Evolutionary conservation across 768 basidiomycete species (phyloP), one percentile per base, ranked within the genome.

Genomic region (Botryobasidium botryosum): DNA sequence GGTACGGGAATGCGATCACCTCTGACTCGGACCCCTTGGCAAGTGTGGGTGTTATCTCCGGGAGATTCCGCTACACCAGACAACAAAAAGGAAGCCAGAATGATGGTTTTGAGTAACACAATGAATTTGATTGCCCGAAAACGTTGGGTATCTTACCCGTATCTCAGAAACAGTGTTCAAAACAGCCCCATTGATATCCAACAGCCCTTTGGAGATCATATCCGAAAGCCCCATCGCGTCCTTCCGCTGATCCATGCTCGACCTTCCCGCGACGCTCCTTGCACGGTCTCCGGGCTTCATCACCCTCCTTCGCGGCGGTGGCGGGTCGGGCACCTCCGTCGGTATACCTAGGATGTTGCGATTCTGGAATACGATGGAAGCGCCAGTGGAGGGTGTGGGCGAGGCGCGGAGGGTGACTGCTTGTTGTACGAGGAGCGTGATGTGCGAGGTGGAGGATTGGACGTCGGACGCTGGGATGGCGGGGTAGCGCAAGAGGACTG

Each of bases 401-500:
- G 81, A 70, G 61, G 79, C 71, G 49, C 81, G 77, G 12, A 96
- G 61, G 8, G 75, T 72, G 33, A 84, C 56, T 0, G 92, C 92
- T 60, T 99, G 94, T 26, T 75, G 72, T 13, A 97, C 59, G 17
- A 99, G 70, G 28, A 92, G 66, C 36, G 67, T 66, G 18, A 75
- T 66, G 48, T 78, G 81, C 63, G 57, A 55, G 17, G 54, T 52
- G 18, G 56, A 47, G 29, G 63, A 50, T n/a, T 8, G 57, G 50
- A 35, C 48, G 48, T 46, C 59, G 44, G 29, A 46, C 23, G 55
- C 43, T 1, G 68, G 61, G 10, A 69, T 68, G 3, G 74, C 60
- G 12, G 92, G 87, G 61, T 96, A 97, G 44, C 84, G 84, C 29
- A 99, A 65, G 17, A 97, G 70, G 45, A 69, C 66, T 20, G 86